Evolutionary conservation across 106 monocot species (phyloP).

Genomic region (Hemerocallis citrina): DNA sequence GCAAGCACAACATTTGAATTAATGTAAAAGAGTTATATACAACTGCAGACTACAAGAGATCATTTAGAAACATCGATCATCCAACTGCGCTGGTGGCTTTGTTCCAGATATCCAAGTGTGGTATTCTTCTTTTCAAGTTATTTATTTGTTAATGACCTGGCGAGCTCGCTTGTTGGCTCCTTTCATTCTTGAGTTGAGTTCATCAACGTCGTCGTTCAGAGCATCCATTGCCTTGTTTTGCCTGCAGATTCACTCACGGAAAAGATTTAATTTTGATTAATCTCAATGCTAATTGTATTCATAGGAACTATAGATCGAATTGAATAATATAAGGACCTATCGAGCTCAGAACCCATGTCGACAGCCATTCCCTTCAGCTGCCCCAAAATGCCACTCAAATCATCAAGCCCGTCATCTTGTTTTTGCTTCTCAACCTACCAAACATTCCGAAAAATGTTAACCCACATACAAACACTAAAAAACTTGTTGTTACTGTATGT

Average conservation of each 20-base stretch:
- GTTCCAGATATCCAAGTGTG: too few species aligned
- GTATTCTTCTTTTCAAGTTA: too few species aligned
- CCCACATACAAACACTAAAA: too few species aligned
- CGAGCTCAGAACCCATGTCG: constrained; percentile 13
- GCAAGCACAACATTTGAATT: too few species aligned
- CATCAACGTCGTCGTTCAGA: constrained; percentile 14
- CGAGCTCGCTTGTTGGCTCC: constrained; percentile 5
- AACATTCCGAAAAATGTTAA: neutral
- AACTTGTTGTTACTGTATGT: neutral
- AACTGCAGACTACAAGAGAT: too few species aligned
- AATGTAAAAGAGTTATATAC: too few species aligned
- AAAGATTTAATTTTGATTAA: neutral
- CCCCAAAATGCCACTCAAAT: constrained; percentile 8
- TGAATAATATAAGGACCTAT: neutral
- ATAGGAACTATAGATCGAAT: neutral
- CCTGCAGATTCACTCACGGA: neutral
- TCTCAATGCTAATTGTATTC: neutral
- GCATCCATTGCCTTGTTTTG: constrained; percentile 15
- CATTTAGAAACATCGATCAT: too few species aligned
- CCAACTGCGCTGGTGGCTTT: too few species aligned
- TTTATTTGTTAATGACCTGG: neutral
- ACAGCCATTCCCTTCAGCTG: constrained; percentile 18
- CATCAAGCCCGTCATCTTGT: constrained; percentile 7
- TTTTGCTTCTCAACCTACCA: constrained; percentile 18
- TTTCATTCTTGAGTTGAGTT: constrained; percentile 12